Evolutionary conservation across 2,329 filamentous ascomycete species (phyloP).

Genomic region (Fonsecaea multimorphosa): DNA sequence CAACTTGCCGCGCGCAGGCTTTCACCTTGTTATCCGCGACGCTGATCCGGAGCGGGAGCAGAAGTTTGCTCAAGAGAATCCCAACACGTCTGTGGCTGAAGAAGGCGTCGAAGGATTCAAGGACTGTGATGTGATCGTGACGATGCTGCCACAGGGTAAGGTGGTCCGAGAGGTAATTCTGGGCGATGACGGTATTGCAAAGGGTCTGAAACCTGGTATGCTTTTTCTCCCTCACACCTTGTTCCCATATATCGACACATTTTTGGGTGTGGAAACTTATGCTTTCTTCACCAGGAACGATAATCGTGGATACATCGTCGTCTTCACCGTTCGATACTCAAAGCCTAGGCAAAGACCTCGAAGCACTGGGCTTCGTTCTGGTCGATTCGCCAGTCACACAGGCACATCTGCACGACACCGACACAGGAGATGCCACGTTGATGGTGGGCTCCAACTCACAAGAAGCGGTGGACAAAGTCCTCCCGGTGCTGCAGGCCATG

Average conservation of each 20-base stretch:
- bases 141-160: constrained; percentile 46
- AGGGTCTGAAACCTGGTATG: constrained; percentile 43
- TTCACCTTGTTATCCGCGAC: constrained; percentile 44
- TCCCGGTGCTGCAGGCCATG: constrained; percentile 36
- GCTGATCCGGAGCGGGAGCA: constrained; percentile 62
- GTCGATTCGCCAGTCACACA: constrained; percentile 37
- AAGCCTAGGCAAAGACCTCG: constrained; percentile 32
- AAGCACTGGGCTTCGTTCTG: constrained; percentile 25
- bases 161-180: constrained; percentile 45
- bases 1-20: constrained; percentile 45
- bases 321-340: constrained; percentile 37
- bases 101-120: constrained; percentile 41
- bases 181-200: constrained; percentile 40
- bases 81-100: constrained; percentile 50
- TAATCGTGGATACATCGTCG: constrained; percentile 37
- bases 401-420: constrained; percentile 35
- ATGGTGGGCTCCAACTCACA: constrained; percentile 35
- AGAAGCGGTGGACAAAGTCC: constrained; percentile 29
- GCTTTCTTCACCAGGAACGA: constrained; percentile 20
- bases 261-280: background rate
- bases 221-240: constrained; percentile 17
- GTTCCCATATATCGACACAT: background rate
- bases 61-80: constrained; percentile 85
- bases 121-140: constrained; percentile 45
- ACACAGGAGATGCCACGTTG: constrained; percentile 36